Percentiles rank a stretch among this genome's conserved stretches.
These are phyloP conservation scores for Mycena rosella DNA, from an alignment of 768 basidiomycete genomes.

Conservation along the genomic window DNA sequence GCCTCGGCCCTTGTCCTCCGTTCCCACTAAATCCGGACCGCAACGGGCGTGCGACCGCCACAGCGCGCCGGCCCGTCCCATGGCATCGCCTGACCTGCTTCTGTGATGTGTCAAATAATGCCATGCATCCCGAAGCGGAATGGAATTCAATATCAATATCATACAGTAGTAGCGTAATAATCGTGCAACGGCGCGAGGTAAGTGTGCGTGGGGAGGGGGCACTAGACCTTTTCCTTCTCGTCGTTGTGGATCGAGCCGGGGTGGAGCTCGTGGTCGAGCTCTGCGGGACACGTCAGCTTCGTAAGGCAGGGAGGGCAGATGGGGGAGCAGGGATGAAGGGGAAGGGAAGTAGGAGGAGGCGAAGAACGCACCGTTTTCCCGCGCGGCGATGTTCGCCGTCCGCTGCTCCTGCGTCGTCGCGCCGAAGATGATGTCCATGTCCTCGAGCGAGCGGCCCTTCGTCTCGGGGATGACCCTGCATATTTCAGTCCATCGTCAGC, in stretches of 20 bases:
- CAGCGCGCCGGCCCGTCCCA: no score
- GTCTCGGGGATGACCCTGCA: constrained; percentile 71
- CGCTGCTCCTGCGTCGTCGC: constrained; percentile 67
- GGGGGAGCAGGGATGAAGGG: no score
- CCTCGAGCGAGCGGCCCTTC: constrained; percentile 68
- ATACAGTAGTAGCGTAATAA: no score
- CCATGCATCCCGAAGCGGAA: no score
- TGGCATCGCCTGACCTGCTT: no score
- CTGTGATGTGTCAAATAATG: no score
- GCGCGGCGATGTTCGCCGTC: constrained; percentile 62
- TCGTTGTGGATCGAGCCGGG: background rate
- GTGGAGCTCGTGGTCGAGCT: constrained; percentile 19
- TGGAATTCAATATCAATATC: no score
- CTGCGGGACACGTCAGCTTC: background rate
- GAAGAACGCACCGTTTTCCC: constrained; percentile 43
- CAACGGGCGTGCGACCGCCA: no score
- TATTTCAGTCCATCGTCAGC: background rate
- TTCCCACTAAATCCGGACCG: no score
- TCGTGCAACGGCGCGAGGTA: no score
- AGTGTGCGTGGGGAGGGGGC: background rate
- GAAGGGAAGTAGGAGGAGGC: no score
- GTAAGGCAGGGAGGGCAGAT: background rate
- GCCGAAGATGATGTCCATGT: constrained; percentile 70
- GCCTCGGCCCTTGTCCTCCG: no score
- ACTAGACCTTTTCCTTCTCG: background rate